Evolutionary conservation across 2,329 filamentous ascomycete species (phyloP), one percentile per base, ranked within the genome.

Genomic region (Graphium sp.): DNA sequence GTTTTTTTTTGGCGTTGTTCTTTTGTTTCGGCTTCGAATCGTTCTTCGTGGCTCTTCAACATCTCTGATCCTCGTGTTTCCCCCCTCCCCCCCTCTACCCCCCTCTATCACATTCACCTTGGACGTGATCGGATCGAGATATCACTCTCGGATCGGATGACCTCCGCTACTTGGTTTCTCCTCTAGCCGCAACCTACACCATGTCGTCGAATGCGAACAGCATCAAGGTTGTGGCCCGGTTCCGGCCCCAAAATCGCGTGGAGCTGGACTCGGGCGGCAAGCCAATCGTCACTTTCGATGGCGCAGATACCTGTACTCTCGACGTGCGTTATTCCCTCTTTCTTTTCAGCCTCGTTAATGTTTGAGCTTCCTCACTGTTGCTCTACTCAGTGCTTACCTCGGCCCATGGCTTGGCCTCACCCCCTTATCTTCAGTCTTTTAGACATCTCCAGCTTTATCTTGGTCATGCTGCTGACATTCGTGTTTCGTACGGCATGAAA

Each of bases 181-280:
- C 22, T 29, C 24, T 27, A 31, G 36, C 32, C 33, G 28, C 22
- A 35, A 22, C 37, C 39, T 37, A 43, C 56, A 55, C 42, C 50
- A 67, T 65, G 62, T 68, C 66, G 49, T 57, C 60, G 25, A 31
- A 32, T 53, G 58, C 59, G 43, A 71, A 73, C 48, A 74, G 62
- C 47, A 76, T 78, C 62, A 76, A 69, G 81, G 89, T 98, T 52
- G 85, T 98, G 53, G 87, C 87, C 62, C 82, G 89, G 47, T 98
- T 98, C 60, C 74, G 89, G 49, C 89, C 89, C 44, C 87, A 94
- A 59, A 98, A 98, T 65, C 83, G 82, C 60, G 58, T 89, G 53
- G 89, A 98, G 62, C 66, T 91, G 49, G 74, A 76, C 35, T 85
- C 78, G 47, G 84, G 84, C 52, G 87, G 87, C 53, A 76, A 89